Percentiles rank a stretch among this genome's conserved stretches.
Conservation (phyloP, 306 rosid species). For the Pterocarpus macrocarpus region DNA sequence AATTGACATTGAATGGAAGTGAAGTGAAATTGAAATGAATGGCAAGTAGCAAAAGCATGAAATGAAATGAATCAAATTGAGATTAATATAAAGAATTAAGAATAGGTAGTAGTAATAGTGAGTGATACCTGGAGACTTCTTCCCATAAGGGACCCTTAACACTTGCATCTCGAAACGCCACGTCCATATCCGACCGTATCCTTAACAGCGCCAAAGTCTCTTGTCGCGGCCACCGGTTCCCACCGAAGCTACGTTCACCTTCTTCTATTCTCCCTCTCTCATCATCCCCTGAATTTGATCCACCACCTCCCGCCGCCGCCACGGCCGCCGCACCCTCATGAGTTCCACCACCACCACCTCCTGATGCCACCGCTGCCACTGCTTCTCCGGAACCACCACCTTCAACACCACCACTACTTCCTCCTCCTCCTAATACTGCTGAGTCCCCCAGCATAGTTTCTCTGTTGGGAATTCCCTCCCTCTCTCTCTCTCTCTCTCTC, state of each 20-base stretch:
- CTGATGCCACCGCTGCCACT: conserved; percentile 36
- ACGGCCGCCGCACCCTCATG: conserved; percentile 37
- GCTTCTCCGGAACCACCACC: conserved; percentile 58
- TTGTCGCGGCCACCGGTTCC: conserved; percentile 94
- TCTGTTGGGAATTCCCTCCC: background rate
- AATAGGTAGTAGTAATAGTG: background rate
- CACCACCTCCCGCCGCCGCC: conserved; percentile 39
- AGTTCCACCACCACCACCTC: background rate
- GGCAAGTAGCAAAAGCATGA: background rate
- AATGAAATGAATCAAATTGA: too few species aligned
- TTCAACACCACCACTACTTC: conserved; percentile 39
- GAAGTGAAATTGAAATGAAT: background rate
- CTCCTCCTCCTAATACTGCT: conserved; percentile 46
- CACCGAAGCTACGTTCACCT: conserved; percentile 82
- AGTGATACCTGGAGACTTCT: conserved; percentile 74
- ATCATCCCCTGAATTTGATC: conserved; percentile 79
- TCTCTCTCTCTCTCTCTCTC: conserved; percentile 16
- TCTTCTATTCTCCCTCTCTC: conserved; percentile 62
- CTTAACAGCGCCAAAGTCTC: conserved; percentile 89
- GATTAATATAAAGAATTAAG: background rate
- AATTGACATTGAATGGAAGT: conserved; percentile 23
- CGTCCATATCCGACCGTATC: conserved; percentile 93
- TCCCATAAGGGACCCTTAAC: conserved; percentile 98
- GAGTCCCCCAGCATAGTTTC: conserved; percentile 79
- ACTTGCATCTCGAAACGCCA: conserved; percentile 87